phyloP scores from a whole-genome alignment of 1,284 basidiomycete species.

The Inonotus hispidus region DNA sequence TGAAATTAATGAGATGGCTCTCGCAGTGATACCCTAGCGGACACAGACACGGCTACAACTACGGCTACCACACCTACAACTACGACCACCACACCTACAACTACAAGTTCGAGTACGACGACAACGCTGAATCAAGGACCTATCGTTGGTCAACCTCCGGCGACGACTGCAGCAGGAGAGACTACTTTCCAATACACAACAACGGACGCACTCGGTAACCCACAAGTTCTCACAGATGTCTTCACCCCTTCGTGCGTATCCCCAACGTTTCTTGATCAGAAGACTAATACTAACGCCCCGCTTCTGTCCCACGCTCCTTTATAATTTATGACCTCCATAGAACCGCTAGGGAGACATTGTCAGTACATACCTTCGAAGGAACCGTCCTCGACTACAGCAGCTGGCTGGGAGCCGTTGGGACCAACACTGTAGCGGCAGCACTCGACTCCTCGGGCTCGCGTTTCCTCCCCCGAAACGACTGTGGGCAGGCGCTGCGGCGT shows the following conservation, averaged over 20 bases:
- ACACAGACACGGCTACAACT: conserved; percentile 14
- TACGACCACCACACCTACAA: conserved; percentile 24
- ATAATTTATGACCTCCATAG: background rate
- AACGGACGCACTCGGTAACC: conserved; percentile 50
- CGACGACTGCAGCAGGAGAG: conserved; percentile 37
- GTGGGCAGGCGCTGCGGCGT: background rate
- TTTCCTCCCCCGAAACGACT: background rate
- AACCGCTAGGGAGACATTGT: conserved; percentile 32
- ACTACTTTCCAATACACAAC: conserved; percentile 59
- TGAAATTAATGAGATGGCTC: conserved; percentile 18
- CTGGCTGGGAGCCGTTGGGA: conserved; percentile 44
- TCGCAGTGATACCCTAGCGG: conserved; percentile 26
- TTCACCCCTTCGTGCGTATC: conserved; percentile 47
- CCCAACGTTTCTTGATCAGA: background rate
- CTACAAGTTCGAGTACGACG: conserved; percentile 25
- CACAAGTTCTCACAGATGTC: conserved; percentile 37
- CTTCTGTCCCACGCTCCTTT: background rate
- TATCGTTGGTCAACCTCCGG: conserved; percentile 45
- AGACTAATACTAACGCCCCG: background rate
- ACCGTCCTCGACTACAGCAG: conserved; percentile 48
- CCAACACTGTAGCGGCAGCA: conserved; percentile 28
- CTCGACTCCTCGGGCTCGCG: background rate
- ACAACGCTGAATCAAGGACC: conserved; percentile 41
- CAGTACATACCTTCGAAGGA: conserved; percentile 32
- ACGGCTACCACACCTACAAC: background rate